Evolutionary conservation across 108 stramenopile species (phyloP).

Genomic region (Nannochloropsis oceanica): DNA sequence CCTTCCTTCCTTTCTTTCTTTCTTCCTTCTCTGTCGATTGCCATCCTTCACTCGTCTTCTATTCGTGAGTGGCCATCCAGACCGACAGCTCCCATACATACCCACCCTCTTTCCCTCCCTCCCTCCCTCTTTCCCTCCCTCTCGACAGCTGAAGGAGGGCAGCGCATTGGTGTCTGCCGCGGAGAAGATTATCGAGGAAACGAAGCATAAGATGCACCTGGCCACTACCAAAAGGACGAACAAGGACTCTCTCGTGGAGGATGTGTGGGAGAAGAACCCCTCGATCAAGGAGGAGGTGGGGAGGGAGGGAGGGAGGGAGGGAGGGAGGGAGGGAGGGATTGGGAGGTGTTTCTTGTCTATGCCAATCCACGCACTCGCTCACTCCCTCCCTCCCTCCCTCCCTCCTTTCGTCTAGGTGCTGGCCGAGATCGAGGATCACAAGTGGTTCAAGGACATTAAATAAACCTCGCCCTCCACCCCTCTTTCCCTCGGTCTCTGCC

Average conservation of each 20-base stretch:
- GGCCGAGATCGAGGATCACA: not conserved
- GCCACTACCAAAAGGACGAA: not conserved
- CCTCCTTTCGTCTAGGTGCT: not conserved
- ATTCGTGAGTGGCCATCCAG: no score
- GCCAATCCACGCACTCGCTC: not conserved
- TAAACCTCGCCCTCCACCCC: not conserved
- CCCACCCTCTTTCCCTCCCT: not conserved
- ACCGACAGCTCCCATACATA: not conserved
- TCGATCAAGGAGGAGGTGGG: not conserved
- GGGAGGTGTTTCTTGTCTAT: no score
- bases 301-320: not conserved
- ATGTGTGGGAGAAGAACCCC: not conserved
- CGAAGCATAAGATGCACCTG: not conserved
- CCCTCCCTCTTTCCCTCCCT: not conserved
- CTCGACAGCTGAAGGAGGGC: not conserved
- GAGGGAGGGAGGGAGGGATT: not conserved
- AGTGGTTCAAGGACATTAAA: not conserved
- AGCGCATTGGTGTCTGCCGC: not conserved
- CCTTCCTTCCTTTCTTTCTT: no score
- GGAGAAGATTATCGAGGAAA: not conserved
- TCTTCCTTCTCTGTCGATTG: no score
- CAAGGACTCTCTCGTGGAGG: not conserved
- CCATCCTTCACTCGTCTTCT: no score
- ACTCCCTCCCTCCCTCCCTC: not conserved
- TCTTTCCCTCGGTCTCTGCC: not conserved